Evolutionary conservation across 768 basidiomycete species (phyloP).

Genomic region (Lyophyllum shimeji): DNA sequence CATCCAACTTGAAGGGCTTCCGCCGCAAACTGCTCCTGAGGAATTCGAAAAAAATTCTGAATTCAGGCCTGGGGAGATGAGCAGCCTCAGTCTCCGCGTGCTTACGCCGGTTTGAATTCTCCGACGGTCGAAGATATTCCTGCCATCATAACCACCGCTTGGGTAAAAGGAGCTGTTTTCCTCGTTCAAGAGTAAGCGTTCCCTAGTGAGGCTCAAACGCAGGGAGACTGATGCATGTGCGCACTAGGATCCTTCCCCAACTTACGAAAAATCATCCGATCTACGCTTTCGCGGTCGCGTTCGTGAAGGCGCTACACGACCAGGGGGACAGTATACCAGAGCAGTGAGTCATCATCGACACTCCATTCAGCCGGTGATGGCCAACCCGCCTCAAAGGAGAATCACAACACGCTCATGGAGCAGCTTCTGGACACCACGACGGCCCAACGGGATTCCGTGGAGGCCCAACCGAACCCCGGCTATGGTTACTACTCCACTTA

Average conservation of each 20-base stretch:
- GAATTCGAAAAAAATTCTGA: conserved; percentile 8
- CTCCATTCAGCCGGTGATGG: not conserved
- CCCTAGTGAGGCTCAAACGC: not conserved
- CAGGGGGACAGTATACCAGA: conserved; percentile 13
- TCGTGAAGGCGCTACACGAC: conserved; percentile 22
- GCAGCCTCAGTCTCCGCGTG: conserved; percentile 16
- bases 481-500: not conserved
- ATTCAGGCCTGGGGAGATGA: conserved; percentile 21
- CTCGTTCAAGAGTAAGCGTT: conserved; percentile 23
- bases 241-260: conserved; percentile 23
- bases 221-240: not conserved
- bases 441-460: conserved; percentile 19
- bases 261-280: conserved; percentile 16
- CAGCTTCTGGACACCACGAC: conserved; percentile 16
- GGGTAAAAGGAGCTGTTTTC: conserved; percentile 15
- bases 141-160: conserved; percentile 20
- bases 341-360: not conserved
- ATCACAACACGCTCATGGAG: conserved; percentile 16
- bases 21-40: conserved; percentile 8
- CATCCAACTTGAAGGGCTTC: conserved; percentile 16
- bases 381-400: not conserved
- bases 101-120: conserved; percentile 19
- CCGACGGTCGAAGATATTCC: conserved; percentile 22
- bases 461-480: conserved; percentile 3
- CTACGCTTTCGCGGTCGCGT: conserved; percentile 23